Percentiles rank a stretch among this genome's conserved stretches.
phyloP scores from a whole-genome alignment of 1,139 yeast genomes.

The Pichia sp. region DNA sequence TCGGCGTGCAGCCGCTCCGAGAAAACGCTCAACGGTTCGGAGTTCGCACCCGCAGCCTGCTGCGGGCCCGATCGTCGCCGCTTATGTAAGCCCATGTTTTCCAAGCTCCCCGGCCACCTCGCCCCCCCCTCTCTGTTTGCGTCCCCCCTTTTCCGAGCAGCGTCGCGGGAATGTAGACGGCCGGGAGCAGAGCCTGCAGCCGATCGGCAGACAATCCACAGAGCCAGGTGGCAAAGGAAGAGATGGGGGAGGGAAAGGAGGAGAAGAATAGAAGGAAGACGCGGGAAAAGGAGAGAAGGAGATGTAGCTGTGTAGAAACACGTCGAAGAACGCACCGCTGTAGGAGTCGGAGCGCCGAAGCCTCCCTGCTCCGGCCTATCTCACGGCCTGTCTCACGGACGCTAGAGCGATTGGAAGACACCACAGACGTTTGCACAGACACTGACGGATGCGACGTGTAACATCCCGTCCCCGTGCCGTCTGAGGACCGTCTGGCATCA shows the following conservation, averaged over 20 bases:
- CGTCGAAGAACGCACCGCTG: not conserved
- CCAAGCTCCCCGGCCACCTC: too few species aligned
- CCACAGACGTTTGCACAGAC: too few species aligned
- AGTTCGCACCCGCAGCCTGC: not conserved
- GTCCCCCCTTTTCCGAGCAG: not conserved
- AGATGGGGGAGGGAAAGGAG: not conserved
- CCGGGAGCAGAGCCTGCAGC: not conserved
- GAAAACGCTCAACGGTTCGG: not conserved
- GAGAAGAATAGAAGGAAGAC: too few species aligned
- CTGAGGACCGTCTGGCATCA: too few species aligned
- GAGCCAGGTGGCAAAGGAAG: not conserved
- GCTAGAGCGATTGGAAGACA: too few species aligned
- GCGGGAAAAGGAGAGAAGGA: not conserved
- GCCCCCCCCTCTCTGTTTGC: too few species aligned
- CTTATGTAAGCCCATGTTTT: not conserved
- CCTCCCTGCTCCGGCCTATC: too few species aligned
- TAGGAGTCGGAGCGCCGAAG: too few species aligned
- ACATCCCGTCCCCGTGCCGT: too few species aligned
- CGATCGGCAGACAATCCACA: not conserved
- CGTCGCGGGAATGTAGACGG: not conserved
- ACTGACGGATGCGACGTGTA: too few species aligned
- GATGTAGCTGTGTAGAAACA: not conserved
- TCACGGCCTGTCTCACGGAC: too few species aligned
- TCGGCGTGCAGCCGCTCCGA: too few species aligned
- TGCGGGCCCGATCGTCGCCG: not conserved